Conservation (phyloP, 768 basidiomycete species). For the Calocybe gangraenosa region DNA sequence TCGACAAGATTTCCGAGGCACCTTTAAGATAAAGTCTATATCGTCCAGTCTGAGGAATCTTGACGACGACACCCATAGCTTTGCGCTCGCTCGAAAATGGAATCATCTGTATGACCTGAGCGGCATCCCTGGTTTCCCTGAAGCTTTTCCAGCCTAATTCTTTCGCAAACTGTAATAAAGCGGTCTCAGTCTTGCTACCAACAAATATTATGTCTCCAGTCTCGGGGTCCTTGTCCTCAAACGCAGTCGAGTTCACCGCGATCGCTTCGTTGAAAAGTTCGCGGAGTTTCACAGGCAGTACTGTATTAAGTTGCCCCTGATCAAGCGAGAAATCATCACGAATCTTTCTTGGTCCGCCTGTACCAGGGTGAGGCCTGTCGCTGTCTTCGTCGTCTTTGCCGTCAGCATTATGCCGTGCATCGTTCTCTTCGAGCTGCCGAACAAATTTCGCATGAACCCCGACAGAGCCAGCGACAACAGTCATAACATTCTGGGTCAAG, state of each 20-base stretch:
- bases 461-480: slow-evolving; percentile 92
- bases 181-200: slow-evolving; percentile 95
- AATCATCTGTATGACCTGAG: slow-evolving; percentile 75
- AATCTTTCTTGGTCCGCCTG: slow-evolving; percentile 36
- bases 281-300: slow-evolving; percentile 57
- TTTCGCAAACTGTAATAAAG: slow-evolving; percentile 81
- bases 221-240: slow-evolving; percentile 72
- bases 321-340: slow-evolving; percentile 84
- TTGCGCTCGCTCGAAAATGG: slow-evolving; percentile 94
- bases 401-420: slow-evolving; percentile 65
- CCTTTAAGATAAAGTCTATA: slow-evolving; percentile 86
- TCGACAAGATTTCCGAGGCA: slow-evolving; percentile 88
- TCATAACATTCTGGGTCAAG: slow-evolving; percentile 93
- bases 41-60: slow-evolving; percentile 37
- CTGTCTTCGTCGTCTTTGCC: slow-evolving; percentile 36
- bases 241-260: slow-evolving; percentile 91
- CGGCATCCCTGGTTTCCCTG: slow-evolving; percentile 56
- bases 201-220: slow-evolving; percentile 63
- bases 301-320: slow-evolving; percentile 58
- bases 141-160: slow-evolving; percentile 76
- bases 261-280: slow-evolving; percentile 81
- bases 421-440: slow-evolving; percentile 67
- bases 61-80: slow-evolving; percentile 89
- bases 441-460: slow-evolving; percentile 96
- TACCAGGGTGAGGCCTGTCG: slow-evolving; percentile 23